A percentile compares a stretch with the other conserved stretches of the same genome.
Conservation (phyloP, 1,284 basidiomycete genomes). For the Pterula multifida region DNA sequence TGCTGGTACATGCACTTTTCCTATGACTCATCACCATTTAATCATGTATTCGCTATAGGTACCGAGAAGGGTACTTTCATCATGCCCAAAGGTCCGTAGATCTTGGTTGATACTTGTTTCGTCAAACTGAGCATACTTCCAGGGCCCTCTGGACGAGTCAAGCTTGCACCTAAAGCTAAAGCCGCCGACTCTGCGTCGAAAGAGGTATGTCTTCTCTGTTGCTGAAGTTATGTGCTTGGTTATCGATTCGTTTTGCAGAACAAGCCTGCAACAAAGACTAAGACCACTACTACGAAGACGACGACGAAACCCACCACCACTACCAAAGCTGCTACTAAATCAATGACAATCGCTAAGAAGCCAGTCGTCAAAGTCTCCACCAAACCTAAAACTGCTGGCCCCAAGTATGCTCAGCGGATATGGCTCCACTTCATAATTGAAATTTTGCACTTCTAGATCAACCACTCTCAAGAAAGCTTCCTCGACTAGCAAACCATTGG, state of each 20-base stretch:
- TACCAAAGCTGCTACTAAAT: constrained; percentile 14
- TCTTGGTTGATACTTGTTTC: constrained; percentile 5
- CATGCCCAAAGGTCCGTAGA: constrained; percentile 69
- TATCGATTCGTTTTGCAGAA: constrained; percentile 28
- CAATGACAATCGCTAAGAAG: constrained; percentile 12
- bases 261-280: constrained; percentile 38
- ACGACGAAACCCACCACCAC: constrained; percentile 12
- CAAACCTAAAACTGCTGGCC: constrained; percentile 14
- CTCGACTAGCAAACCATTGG: constrained; percentile 8
- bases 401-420: background rate
- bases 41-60: constrained; percentile 23
- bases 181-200: constrained; percentile 42
- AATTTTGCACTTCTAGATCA: background rate
- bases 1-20: constrained; percentile 14
- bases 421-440: background rate
- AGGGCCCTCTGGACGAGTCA: constrained; percentile 75
- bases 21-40: background rate
- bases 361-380: constrained; percentile 13
- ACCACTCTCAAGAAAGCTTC: constrained; percentile 10
- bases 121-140: constrained; percentile 3
- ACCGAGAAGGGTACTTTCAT: constrained; percentile 71
- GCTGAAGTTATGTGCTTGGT: constrained; percentile 8
- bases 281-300: constrained; percentile 15
- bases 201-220: constrained; percentile 36
- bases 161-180: constrained; percentile 62